These are phyloP conservation scores for Phaseolus lunatus DNA, from an alignment of 306 rosid species.

Conservation along the genomic window DNA sequence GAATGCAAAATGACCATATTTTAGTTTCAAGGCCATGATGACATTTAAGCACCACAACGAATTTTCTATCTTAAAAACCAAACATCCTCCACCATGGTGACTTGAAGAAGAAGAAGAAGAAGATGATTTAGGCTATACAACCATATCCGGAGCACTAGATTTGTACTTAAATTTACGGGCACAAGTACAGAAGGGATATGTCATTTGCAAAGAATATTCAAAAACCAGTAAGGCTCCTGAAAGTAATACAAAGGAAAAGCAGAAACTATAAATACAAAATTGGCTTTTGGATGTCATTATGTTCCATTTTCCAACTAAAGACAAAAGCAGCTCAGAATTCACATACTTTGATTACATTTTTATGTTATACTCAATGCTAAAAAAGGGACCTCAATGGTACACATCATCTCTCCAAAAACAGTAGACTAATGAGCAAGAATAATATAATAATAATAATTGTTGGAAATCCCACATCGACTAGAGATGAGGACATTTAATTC, in stretches of 20 bases:
- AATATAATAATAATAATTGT: slow-evolving; percentile 28
- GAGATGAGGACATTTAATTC: no score
- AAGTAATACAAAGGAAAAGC: no score
- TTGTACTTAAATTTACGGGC: no score
- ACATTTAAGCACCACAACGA: slow-evolving; percentile 29
- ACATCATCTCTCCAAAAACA: slow-evolving; percentile 20
- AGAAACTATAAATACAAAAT: no score
- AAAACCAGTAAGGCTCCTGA: no score
- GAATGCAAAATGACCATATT: no score
- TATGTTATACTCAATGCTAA: slow-evolving; percentile 13
- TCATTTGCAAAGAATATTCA: no score
- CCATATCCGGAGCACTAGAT: no score
- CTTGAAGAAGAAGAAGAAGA: neutral
- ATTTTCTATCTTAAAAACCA: slow-evolving; percentile 20
- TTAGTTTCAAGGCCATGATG: slow-evolving; percentile 11
- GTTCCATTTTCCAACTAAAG: slow-evolving; percentile 35
- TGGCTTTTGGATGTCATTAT: no score
- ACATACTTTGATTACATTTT: slow-evolving; percentile 14
- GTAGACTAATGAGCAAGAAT: slow-evolving; percentile 25
- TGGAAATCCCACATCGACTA: no score
- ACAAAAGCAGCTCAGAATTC: slow-evolving; percentile 30
- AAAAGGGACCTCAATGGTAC: slow-evolving; percentile 27
- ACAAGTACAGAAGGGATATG: no score
- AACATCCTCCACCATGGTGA: slow-evolving; percentile 6
- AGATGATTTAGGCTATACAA: no score